phyloP scores from a whole-genome alignment of 768 basidiomycete species.

The Leucosporidium creatinivorum region DNA sequence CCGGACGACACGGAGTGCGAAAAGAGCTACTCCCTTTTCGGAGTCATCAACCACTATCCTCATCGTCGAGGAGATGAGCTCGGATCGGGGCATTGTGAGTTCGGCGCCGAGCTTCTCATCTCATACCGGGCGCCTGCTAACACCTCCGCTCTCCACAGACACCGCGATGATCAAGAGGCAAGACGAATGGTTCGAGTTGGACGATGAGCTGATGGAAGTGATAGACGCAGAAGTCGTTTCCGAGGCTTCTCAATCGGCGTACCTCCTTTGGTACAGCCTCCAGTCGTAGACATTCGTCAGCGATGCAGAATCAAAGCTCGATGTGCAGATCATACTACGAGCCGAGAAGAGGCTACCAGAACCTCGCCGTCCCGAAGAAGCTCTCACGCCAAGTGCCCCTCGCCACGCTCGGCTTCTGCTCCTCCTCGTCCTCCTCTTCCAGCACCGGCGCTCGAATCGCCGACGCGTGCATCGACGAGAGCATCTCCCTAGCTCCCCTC shows the following conservation, averaged over 20 bases:
- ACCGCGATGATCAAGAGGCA: conserved; percentile 83
- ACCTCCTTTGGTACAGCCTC: conserved; percentile 35
- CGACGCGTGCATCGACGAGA: background rate
- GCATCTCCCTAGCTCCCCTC: background rate
- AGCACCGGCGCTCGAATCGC: background rate
- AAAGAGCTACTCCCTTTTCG: conserved; percentile 72
- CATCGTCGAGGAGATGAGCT: conserved; percentile 21
- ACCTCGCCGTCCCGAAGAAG: conserved; percentile 6
- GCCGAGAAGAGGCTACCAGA: background rate
- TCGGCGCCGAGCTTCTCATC: no score
- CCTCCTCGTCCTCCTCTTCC: background rate
- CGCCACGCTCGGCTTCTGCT: background rate
- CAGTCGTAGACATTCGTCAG: background rate
- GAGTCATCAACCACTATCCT: conserved; percentile 86
- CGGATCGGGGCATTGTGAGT: conserved; percentile 92
- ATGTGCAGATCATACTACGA: no score
- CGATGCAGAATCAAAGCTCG: background rate
- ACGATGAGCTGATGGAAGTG: conserved; percentile 72
- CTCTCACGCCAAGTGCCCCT: conserved; percentile 8
- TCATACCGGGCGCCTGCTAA: background rate
- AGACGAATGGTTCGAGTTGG: conserved; percentile 82
- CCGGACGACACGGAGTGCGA: background rate
- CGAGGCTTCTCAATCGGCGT: conserved; percentile 37
- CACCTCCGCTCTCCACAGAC: conserved; percentile 49
- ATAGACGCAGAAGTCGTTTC: conserved; percentile 69